Conservation (phyloP, 331 rosid genomes). For the Dryas integrifolia region DNA sequence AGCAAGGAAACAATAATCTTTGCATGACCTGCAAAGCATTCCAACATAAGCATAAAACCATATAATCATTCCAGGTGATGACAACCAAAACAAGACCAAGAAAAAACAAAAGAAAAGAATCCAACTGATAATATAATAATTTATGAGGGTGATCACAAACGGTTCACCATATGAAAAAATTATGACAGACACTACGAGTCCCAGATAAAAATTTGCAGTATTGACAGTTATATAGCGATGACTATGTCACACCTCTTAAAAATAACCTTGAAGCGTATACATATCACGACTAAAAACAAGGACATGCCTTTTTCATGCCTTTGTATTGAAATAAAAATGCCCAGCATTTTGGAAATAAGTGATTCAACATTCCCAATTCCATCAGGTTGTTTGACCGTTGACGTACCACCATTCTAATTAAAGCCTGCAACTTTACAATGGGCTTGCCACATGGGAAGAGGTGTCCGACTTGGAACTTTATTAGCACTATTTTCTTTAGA, state of each 20-base stretch:
- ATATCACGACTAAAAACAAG: background rate
- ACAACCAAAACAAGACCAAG: background rate
- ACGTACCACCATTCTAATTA: too few species aligned
- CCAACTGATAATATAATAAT: background rate
- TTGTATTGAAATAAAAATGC: too few species aligned
- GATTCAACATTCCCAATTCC: background rate
- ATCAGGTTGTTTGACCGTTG: background rate
- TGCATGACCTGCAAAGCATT: conserved; percentile 65
- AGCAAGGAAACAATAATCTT: conserved; percentile 66
- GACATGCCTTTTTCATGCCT: background rate
- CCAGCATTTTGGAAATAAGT: background rate
- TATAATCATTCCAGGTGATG: background rate
- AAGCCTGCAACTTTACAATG: too few species aligned
- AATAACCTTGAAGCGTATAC: background rate
- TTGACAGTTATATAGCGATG: background rate
- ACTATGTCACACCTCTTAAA: background rate
- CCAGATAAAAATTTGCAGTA: background rate
- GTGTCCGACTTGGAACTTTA: too few species aligned
- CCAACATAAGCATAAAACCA: conserved; percentile 12
- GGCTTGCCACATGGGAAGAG: too few species aligned
- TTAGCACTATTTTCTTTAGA: too few species aligned
- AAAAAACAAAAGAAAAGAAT: background rate
- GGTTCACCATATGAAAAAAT: background rate
- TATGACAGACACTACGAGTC: background rate
- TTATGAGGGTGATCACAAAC: background rate